Evolutionary conservation across 2,329 filamentous ascomycete species (phyloP), one percentile per base, ranked within the genome.

Genomic region (Trichoderma harzianum): DNA sequence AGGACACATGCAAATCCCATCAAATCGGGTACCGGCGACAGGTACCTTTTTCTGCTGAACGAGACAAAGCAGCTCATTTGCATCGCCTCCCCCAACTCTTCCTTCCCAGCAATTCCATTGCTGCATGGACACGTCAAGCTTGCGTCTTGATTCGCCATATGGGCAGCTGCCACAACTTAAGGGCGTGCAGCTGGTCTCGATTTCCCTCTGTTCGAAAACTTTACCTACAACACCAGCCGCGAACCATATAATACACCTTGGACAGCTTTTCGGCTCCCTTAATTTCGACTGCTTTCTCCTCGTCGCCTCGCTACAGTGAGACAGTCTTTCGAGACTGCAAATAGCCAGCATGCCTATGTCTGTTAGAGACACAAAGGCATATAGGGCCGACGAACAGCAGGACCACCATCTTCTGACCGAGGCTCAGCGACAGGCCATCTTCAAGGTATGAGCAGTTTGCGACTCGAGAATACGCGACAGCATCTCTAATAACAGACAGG

Each of bases 301-400:
- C 28, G 14, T 43, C 21, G 12, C 30, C 63, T 69, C 62, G 66
- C 64, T 58, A 39, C n/a, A 64, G 73, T 74, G 69, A 77, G 75
- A 71, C 77, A 78, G 76, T 75, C 76, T 76, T 51, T 61, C 60
- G 75, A 75, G 76, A 75, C 78, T 79, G 77, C 78, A 72, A 73
- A 70, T 70, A 70, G 72, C 67, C 73, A 76, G 71, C 70, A 82
- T 82, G 81, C 78, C 78, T 39, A 78, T 84, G 74, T 80, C 79
- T 26, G 62, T 76, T 53, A 78, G 78, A 73, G 82, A 82, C 73
- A 81, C 79, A 71, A 77, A 78, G 76, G 78, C 79, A 66, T 84
- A 85, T 72, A 78, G 83, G 69, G 78, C 79, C 73, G 83, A 85
- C 72, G 83, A 83, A 63, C 74, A 74, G 57, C 71, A 77, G 7